Conservation (phyloP, 192 early-diverging fungal species). For the Mortierella claussenii region DNA sequence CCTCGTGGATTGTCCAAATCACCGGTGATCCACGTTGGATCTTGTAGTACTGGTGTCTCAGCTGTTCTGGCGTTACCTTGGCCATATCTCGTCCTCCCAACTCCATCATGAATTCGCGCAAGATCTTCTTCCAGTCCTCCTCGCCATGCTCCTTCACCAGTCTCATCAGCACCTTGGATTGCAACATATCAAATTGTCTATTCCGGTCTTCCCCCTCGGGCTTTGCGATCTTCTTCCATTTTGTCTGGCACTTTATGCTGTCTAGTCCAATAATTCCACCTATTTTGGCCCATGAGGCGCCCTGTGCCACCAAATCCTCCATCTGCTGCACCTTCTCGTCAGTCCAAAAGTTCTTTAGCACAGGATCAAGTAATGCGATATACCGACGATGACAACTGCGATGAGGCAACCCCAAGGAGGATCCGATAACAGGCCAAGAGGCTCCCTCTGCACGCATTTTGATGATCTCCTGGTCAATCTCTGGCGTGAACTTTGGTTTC, state of each 20-base stretch:
- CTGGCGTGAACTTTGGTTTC: constrained; percentile 29
- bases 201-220: constrained; percentile 22
- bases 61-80: constrained; percentile 38
- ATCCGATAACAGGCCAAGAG: constrained; percentile 36
- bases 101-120: constrained; percentile 39
- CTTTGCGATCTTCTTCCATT: constrained; percentile 19
- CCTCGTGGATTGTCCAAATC: constrained; percentile 26
- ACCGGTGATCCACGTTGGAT: constrained; percentile 12
- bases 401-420: constrained; percentile 15
- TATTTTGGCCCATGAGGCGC: constrained; percentile 33
- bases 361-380: constrained; percentile 5
- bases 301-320: constrained; percentile 24
- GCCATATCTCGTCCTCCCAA: constrained; percentile 46
- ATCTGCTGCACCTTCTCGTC: not conserved
- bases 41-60: constrained; percentile 27
- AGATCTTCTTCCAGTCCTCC: constrained; percentile 33
- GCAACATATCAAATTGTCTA: constrained; percentile 34
- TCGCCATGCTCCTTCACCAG: constrained; percentile 35
- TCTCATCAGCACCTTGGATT: constrained; percentile 31
- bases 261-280: not conserved
- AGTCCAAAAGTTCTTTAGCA: constrained; percentile 12
- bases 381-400: constrained; percentile 43
- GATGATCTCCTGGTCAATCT: constrained; percentile 26
- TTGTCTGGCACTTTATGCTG: constrained; percentile 18
- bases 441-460: not conserved